These are phyloP conservation scores for Adiantum capillusveneris DNA, from an alignment of 75 land plant species.

Conservation along the genomic window DNA sequence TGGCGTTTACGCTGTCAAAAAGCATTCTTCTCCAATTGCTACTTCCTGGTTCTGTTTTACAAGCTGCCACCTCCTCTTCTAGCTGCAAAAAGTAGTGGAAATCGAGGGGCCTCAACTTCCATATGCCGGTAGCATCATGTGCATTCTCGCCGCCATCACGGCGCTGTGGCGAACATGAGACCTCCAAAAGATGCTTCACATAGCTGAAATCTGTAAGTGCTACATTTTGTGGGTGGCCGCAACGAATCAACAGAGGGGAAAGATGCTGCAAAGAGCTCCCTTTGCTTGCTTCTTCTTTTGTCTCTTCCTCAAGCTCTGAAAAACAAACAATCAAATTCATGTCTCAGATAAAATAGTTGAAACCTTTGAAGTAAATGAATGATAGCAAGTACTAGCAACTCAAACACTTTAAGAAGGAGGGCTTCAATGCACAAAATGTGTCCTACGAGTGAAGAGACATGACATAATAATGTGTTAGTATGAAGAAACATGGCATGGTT, in stretches of 20 bases:
- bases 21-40: slow-evolving; percentile 23
- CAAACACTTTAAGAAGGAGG: too few relatives aligned
- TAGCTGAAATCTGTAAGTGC: background rate
- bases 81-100: background rate
- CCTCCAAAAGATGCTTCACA: background rate
- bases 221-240: background rate
- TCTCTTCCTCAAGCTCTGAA: background rate
- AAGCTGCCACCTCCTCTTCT: background rate
- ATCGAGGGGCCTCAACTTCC: background rate
- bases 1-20: slow-evolving; percentile 62
- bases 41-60: background rate
- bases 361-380: background rate
- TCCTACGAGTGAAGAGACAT: too few relatives aligned
- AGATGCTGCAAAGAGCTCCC: background rate
- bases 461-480: too few relatives aligned
- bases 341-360: background rate
- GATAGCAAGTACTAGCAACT: background rate
- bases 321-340: background rate
- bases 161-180: too few relatives aligned
- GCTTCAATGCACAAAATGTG: too few relatives aligned
- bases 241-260: too few relatives aligned
- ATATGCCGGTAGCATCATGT: background rate
- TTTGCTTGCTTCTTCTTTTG: background rate
- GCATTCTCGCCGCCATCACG: too few relatives aligned
- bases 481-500: too few relatives aligned